These are phyloP conservation scores for Carex kokanica DNA, from an alignment of 176 grass and related monocot genomes.

Conservation along the genomic window DNA sequence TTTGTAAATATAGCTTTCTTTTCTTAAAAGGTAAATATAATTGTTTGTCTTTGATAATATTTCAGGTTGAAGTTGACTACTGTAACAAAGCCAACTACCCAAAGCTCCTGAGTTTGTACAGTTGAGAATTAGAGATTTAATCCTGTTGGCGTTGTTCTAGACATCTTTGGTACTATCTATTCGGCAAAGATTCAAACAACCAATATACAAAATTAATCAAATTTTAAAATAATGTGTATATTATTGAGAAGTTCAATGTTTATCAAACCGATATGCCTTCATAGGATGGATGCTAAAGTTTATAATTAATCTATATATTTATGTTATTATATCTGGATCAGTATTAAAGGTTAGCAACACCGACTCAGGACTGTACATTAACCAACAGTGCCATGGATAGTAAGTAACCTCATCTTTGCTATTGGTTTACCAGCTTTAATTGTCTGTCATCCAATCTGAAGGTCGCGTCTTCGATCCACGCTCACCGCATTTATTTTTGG, in stretches of 20 bases:
- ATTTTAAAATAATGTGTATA: slow-evolving; percentile 8
- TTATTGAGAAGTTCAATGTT: not conserved
- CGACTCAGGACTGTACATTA: too few relatives aligned
- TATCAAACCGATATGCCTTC: not conserved
- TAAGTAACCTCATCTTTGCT: too few relatives aligned
- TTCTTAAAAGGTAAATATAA: not conserved
- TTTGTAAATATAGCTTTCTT: slow-evolving; percentile 2
- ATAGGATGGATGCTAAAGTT: not conserved
- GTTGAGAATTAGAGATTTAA: not conserved
- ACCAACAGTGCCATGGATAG: too few relatives aligned
- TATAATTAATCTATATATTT: not conserved
- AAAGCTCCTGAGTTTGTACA: slow-evolving; percentile 13
- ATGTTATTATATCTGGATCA: not conserved
- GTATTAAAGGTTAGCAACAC: too few relatives aligned
- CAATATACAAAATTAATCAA: not conserved
- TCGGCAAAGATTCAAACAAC: not conserved
- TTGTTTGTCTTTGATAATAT: slow-evolving; percentile 5
- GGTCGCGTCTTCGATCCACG: slow-evolving; percentile 61
- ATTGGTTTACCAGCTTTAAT: too few relatives aligned
- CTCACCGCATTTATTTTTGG: slow-evolving; percentile 36
- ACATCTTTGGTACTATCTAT: not conserved
- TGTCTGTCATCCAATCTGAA: slow-evolving; percentile 22
- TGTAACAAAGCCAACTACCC: slow-evolving; percentile 39
- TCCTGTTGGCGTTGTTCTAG: slow-evolving; percentile 1
- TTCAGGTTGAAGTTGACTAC: slow-evolving; percentile 74